Percentiles rank a stretch among this genome's conserved stretches.
Conservation (phyloP, 2,329 filamentous ascomycete genomes). For the Dendrostoma leiphaemia region DNA sequence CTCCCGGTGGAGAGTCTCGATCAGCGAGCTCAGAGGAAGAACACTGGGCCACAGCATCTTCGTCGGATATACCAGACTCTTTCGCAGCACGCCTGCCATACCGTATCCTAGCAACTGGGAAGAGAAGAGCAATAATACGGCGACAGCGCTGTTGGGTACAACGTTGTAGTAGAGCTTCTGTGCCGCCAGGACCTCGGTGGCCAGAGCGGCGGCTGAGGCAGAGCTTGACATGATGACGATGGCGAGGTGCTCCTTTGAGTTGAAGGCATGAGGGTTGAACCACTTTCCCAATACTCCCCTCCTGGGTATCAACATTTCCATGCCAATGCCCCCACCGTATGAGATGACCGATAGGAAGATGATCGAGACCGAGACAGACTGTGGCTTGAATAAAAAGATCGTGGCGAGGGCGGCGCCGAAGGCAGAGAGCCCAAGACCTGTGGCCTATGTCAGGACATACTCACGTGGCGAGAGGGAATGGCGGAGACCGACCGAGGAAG, state of each 20-base stretch:
- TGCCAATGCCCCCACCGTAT: constrained; percentile 39
- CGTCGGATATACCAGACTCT: constrained; percentile 44
- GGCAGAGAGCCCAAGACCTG: constrained; percentile 31
- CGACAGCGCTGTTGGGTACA: constrained; percentile 35
- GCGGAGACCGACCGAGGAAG: constrained; percentile 13
- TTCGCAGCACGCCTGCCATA: constrained; percentile 44
- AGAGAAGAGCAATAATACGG: constrained; percentile 44
- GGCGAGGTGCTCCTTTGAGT: constrained; percentile 24
- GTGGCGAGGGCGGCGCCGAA: constrained; percentile 39
- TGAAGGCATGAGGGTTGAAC: constrained; percentile 26
- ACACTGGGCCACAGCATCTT: constrained; percentile 35
- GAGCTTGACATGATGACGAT: constrained; percentile 22
- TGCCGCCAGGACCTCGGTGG: constrained; percentile 39
- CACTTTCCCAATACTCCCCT: constrained; percentile 31
- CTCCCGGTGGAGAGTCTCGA: constrained; percentile 29
- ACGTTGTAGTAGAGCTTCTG: constrained; percentile 46
- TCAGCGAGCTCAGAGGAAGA: constrained; percentile 28
- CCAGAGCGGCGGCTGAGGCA: constrained; percentile 20
- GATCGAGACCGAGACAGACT: constrained; percentile 39
- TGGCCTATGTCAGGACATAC: neutral
- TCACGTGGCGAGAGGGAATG: neutral
- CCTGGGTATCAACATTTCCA: constrained; percentile 35
- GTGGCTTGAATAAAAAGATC: constrained; percentile 48
- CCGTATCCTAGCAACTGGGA: constrained; percentile 50
- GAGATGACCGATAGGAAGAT: constrained; percentile 44